Evolutionary conservation across 2,329 filamentous ascomycete species (phyloP).

Genomic region (Epicoccum nigrum): DNA sequence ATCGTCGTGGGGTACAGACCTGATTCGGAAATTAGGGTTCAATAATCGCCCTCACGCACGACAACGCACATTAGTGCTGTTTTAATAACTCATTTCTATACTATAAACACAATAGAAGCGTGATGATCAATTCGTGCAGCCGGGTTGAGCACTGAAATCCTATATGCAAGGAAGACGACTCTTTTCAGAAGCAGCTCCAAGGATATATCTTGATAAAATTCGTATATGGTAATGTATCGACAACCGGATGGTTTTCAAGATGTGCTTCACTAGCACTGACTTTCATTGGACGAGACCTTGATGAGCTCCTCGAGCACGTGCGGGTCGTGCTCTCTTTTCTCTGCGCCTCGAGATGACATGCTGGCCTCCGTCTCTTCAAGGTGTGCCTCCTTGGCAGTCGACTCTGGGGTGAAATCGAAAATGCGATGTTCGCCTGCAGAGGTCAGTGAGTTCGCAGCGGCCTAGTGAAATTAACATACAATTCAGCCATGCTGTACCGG

Average conservation of each 20-base stretch:
- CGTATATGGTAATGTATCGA: too few relatives aligned
- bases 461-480: constrained; percentile 24
- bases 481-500: constrained; percentile 40
- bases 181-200: too few relatives aligned
- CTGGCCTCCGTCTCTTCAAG: constrained; percentile 35
- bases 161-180: too few relatives aligned
- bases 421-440: constrained; percentile 36
- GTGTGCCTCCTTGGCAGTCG: constrained; percentile 36
- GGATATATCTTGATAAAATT: too few relatives aligned
- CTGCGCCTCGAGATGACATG: constrained; percentile 22
- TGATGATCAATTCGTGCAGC: too few relatives aligned
- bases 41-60: neutral
- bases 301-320: constrained; percentile 40
- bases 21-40: neutral
- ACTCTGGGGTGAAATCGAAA: constrained; percentile 37
- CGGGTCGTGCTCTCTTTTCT: constrained; percentile 30
- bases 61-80: neutral
- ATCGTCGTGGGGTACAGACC: constrained; percentile 2
- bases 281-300: constrained; percentile 19
- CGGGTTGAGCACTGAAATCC: too few relatives aligned
- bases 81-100: neutral
- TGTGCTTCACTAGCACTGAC: constrained; percentile 2
- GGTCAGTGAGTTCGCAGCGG: neutral
- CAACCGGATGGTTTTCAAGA: neutral
- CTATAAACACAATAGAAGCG: too few relatives aligned